These are phyloP conservation scores for Carex myosuroides DNA, from an alignment of 176 grass and related monocot species.

Conservation along the genomic window DNA sequence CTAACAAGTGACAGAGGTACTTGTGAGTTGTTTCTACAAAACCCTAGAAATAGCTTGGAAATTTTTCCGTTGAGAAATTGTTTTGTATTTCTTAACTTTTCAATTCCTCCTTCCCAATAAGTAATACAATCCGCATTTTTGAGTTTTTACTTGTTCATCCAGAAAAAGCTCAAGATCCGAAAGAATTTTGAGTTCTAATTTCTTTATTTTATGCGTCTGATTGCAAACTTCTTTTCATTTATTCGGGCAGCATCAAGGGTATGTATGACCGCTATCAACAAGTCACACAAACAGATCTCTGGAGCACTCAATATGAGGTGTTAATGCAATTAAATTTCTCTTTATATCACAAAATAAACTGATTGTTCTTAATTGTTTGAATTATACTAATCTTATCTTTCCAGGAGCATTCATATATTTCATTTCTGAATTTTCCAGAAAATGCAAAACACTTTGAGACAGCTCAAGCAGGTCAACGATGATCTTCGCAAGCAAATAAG, in stretches of 20 bases:
- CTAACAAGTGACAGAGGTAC: neutral
- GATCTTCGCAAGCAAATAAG: constrained; percentile 89
- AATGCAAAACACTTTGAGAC: constrained; percentile 85
- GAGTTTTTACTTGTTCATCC: neutral
- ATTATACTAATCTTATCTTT: neutral
- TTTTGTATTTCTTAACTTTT: neutral
- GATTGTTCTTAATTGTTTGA: neutral
- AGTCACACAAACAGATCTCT: constrained; percentile 51
- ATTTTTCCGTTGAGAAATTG: neutral
- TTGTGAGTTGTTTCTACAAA: neutral
- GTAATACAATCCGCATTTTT: neutral
- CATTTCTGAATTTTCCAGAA: constrained; percentile 35
- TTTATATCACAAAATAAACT: neutral
- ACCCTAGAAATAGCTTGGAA: constrained; percentile 2
- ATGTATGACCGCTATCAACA: constrained; percentile 93
- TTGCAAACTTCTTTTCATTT: neutral
- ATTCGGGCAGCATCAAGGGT: constrained; percentile 51
- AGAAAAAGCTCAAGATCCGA: neutral
- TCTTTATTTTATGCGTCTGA: neutral
- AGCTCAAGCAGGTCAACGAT: constrained; percentile 88
- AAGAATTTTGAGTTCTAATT: neutral
- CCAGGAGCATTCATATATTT: neutral
- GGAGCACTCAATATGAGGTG: constrained; percentile 89
- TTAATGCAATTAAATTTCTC: neutral
- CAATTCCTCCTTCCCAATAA: neutral